phyloP scores from a whole-genome alignment of 2,329 filamentous ascomycete species.

The Arthroderma sp. region DNA sequence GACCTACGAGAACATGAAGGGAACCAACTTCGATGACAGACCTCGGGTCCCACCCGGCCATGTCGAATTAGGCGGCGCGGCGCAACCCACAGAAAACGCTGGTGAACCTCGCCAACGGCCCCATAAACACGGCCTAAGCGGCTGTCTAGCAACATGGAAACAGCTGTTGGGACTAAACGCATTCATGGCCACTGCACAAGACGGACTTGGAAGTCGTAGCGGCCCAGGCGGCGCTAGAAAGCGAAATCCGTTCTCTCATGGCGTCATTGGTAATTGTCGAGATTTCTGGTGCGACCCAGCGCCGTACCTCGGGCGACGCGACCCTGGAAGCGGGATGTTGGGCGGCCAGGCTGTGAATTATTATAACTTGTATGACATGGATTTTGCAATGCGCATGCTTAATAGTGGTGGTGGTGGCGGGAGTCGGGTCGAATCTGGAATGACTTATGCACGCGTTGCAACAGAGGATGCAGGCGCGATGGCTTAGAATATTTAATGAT shows the following conservation, averaged over 20 bases:
- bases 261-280: constrained; percentile 74
- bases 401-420: constrained; percentile 25
- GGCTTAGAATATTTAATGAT: background rate
- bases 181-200: constrained; percentile 79
- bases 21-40: constrained; percentile 48
- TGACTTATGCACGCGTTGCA: constrained; percentile 47
- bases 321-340: constrained; percentile 61
- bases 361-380: constrained; percentile 76
- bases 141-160: constrained; percentile 67
- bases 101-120: too few species aligned
- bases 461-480: constrained; percentile 19
- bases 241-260: constrained; percentile 73
- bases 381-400: constrained; percentile 47
- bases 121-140: constrained; percentile 33
- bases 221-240: constrained; percentile 32
- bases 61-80: constrained; percentile 13
- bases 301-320: constrained; percentile 61
- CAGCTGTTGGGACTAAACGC: constrained; percentile 81
- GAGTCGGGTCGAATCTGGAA: constrained; percentile 19
- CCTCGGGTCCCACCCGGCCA: constrained; percentile 19
- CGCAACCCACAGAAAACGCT: constrained; percentile 12
- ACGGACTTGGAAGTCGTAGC: constrained; percentile 45
- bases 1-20: constrained; percentile 92
- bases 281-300: constrained; percentile 94
- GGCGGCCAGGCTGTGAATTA: constrained; percentile 76